phyloP scores from a whole-genome alignment of 352 stramenopile species.

The Pythium periplocum region DNA sequence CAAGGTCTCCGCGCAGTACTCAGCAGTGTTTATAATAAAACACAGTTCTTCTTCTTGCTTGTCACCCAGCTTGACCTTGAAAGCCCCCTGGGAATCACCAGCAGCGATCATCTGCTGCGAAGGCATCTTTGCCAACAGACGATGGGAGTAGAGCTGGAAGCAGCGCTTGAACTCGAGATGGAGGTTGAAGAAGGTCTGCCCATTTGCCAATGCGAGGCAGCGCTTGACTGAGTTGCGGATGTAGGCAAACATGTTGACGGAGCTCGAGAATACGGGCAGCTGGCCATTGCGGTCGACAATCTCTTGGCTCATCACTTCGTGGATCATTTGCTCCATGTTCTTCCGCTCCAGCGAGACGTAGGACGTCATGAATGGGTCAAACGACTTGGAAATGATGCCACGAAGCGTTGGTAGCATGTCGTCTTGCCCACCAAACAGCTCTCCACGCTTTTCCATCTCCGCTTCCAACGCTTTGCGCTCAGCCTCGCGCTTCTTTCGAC shows the following conservation, averaged over 20 bases:
- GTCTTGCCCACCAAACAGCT: conserved; percentile 28
- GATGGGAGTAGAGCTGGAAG: conserved; percentile 70
- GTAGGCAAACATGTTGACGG: conserved; percentile 98
- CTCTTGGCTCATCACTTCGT: conserved; percentile 87
- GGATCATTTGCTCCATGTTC: conserved; percentile 94
- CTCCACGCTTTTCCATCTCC: conserved; percentile 56
- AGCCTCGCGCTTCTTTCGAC: conserved; percentile 65
- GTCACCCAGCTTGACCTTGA: conserved; percentile 61
- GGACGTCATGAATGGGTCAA: conserved; percentile 97
- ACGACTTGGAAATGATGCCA: conserved; percentile 89
- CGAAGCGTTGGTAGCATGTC: conserved; percentile 61
- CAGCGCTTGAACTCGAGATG: conserved; percentile 92
- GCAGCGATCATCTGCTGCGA: conserved; percentile 11
- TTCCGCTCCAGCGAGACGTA: conserved; percentile 96
- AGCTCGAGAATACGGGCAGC: conserved; percentile 94
- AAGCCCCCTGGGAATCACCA: conserved; percentile 3
- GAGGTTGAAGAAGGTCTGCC: conserved; percentile 97
- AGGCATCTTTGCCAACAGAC: conserved; percentile 71
- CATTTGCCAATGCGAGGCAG: conserved; percentile 95
- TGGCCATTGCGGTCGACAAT: conserved; percentile 94
- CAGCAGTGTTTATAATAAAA: conserved; percentile 98
- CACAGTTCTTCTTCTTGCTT: conserved; percentile 95
- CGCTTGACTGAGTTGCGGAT: conserved; percentile 98
- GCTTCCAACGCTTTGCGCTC: conserved; percentile 59
- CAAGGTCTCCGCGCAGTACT: conserved; percentile 97